Conservation (phyloP, 2,329 filamentous ascomycete genomes). For the Geosmithia putterillii region DNA sequence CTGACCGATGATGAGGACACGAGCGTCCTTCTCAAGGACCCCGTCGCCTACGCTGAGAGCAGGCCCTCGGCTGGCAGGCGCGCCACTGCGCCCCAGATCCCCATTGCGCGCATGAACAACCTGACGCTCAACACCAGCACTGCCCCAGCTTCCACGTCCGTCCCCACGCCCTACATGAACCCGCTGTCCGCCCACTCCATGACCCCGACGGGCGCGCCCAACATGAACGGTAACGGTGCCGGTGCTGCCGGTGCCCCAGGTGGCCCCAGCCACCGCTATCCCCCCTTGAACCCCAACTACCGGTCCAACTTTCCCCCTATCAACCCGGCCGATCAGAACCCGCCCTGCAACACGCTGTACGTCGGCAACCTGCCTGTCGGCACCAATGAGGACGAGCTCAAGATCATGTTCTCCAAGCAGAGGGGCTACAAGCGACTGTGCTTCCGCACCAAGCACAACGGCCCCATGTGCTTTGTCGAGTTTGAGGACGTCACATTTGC, state of each 20-base stretch:
- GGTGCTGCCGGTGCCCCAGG: conserved; percentile 6
- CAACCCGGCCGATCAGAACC: conserved; percentile 92
- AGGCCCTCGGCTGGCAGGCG: conserved; percentile 30
- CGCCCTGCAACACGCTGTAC: conserved; percentile 94
- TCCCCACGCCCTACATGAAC: conserved; percentile 30
- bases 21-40: conserved; percentile 57
- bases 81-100: conserved; percentile 60
- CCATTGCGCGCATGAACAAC: conserved; percentile 53
- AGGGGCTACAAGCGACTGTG: conserved; percentile 91
- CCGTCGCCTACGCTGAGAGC: conserved; percentile 60
- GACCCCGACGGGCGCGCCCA: conserved; percentile 42
- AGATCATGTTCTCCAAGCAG: conserved; percentile 84
- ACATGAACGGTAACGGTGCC: conserved; percentile 11
- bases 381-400: conserved; percentile 90
- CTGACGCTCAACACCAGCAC: conserved; percentile 55
- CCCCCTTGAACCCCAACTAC: conserved; percentile 34
- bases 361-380: conserved; percentile 93
- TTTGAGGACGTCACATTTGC: conserved; percentile 90
- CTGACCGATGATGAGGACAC: conserved; percentile 56
- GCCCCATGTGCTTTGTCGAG: conserved; percentile 98
- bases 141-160: conserved; percentile 35
- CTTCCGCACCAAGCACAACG: conserved; percentile 89
- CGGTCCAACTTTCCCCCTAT: conserved; percentile 62
- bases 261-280: conserved; percentile 14
- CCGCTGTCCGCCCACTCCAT: conserved; percentile 23